These are phyloP conservation scores for Onygenales sp. DNA, from an alignment of 2,329 filamentous ascomycete species.

Conservation along the genomic window DNA sequence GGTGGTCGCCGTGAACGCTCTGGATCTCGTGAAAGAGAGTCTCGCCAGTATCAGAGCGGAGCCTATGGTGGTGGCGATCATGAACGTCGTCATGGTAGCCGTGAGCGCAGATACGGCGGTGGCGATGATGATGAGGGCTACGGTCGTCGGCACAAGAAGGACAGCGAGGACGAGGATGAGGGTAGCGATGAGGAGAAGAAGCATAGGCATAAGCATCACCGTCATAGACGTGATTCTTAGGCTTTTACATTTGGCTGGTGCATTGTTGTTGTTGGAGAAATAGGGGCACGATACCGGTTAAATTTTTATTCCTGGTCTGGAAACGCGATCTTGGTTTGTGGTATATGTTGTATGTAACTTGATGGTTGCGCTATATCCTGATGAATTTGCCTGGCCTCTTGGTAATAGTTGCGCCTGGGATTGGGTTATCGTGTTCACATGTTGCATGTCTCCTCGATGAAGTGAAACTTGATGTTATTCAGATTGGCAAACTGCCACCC, in stretches of 20 bases:
- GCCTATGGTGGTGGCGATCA: slow-evolving; percentile 9
- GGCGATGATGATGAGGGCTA: slow-evolving; percentile 5
- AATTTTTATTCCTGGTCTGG: too few relatives aligned
- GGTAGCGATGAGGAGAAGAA: slow-evolving; percentile 11
- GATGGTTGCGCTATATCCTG: too few relatives aligned
- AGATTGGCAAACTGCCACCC: too few relatives aligned
- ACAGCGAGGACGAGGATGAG: slow-evolving; percentile 13
- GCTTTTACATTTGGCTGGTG: neutral
- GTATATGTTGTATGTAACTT: too few relatives aligned
- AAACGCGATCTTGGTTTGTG: too few relatives aligned
- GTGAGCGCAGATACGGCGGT: slow-evolving; percentile 13
- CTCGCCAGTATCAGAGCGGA: slow-evolving; percentile 8
- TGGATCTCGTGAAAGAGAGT: slow-evolving; percentile 4
- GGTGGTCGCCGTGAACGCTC: slow-evolving; percentile 5
- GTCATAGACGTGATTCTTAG: slow-evolving; percentile 13
- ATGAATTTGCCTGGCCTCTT: too few relatives aligned
- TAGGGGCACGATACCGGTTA: too few relatives aligned
- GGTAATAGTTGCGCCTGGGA: too few relatives aligned
- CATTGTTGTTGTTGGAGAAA: too few relatives aligned
- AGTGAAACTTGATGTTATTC: neutral
- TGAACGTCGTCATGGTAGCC: slow-evolving; percentile 14
- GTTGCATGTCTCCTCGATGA: neutral
- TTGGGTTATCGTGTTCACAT: too few relatives aligned
- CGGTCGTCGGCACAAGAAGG: slow-evolving; percentile 4
- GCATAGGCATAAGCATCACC: slow-evolving; percentile 13